These are phyloP conservation scores for Boletus sp. DNA, from an alignment of 768 basidiomycete species.

Conservation along the genomic window DNA sequence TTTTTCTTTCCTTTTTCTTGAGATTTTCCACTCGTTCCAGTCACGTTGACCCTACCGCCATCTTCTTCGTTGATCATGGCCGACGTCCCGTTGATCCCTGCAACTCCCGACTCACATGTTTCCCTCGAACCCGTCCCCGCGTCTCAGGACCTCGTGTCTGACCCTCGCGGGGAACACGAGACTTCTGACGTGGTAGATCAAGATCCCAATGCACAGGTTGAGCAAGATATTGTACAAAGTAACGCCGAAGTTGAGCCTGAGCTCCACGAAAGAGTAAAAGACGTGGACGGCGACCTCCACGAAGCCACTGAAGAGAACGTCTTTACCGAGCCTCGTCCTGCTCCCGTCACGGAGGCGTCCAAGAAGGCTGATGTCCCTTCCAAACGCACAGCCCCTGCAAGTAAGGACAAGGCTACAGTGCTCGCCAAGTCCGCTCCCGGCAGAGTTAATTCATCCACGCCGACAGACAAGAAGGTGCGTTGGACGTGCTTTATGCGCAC, in stretches of 20 bases:
- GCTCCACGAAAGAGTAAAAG: slow-evolving; percentile 15
- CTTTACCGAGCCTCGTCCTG: slow-evolving; percentile 13
- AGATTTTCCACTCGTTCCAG: slow-evolving; percentile 8
- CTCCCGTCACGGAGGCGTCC: slow-evolving; percentile 19
- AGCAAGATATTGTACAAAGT: slow-evolving; percentile 21
- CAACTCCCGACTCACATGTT: slow-evolving; percentile 20
- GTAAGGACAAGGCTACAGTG: slow-evolving; percentile 35
- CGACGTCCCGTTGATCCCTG: slow-evolving; percentile 30
- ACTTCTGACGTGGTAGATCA: slow-evolving; percentile 34
- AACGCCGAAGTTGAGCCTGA: slow-evolving; percentile 10
- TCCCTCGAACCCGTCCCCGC: slow-evolving; percentile 20
- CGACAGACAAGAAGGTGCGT: slow-evolving; percentile 67
- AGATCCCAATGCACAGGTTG: slow-evolving; percentile 20
- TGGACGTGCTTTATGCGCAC: slow-evolving; percentile 14
- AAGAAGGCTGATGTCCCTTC: slow-evolving; percentile 27
- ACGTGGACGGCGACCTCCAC: slow-evolving; percentile 14
- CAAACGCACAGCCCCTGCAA: slow-evolving; percentile 21
- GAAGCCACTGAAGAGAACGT: slow-evolving; percentile 25
- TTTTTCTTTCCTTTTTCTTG: slow-evolving; percentile 6
- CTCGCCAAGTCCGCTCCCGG: slow-evolving; percentile 41
- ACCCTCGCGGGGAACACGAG: slow-evolving; percentile 39
- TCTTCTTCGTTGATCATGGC: slow-evolving; percentile 34
- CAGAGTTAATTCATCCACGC: slow-evolving; percentile 51
- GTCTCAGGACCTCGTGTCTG: slow-evolving; percentile 18
- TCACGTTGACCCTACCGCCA: slow-evolving; percentile 2